Conservation (phyloP, 805 yeast species). For the Sungouiella blattae region DNA sequence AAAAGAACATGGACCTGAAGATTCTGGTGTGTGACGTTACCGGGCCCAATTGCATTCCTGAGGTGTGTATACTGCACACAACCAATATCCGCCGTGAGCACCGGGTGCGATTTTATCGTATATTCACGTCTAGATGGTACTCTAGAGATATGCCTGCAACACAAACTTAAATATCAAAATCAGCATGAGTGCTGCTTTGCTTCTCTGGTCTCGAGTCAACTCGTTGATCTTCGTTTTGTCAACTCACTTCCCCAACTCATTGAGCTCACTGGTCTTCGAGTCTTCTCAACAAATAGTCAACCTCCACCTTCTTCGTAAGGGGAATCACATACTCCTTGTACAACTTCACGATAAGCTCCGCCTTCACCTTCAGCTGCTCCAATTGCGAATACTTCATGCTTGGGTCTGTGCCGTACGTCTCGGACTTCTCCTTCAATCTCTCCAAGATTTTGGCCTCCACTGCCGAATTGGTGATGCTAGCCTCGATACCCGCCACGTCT, state of each 20-base stretch:
- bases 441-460: conserved; percentile 83
- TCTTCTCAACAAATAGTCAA: conserved; percentile 83
- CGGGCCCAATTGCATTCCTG: no score
- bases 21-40: no score
- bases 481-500: conserved; percentile 72
- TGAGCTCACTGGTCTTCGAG: conserved; percentile 57
- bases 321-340: conserved; percentile 91
- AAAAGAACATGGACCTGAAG: no score
- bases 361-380: conserved; percentile 70
- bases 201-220: no score
- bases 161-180: not conserved
- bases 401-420: conserved; percentile 86
- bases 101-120: no score
- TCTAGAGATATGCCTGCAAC: not conserved
- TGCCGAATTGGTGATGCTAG: conserved; percentile 77
- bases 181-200: no score
- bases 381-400: conserved; percentile 65
- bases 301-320: conserved; percentile 90
- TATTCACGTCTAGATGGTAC: no score
- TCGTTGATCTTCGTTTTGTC: no score
- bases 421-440: conserved; percentile 76
- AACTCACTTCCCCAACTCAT: no score
- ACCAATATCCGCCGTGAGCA: no score
- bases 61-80: no score
- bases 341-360: conserved; percentile 76